Evolutionary conservation across 331 rosid species (phyloP).

Genomic region (Telfairia occidentalis): DNA sequence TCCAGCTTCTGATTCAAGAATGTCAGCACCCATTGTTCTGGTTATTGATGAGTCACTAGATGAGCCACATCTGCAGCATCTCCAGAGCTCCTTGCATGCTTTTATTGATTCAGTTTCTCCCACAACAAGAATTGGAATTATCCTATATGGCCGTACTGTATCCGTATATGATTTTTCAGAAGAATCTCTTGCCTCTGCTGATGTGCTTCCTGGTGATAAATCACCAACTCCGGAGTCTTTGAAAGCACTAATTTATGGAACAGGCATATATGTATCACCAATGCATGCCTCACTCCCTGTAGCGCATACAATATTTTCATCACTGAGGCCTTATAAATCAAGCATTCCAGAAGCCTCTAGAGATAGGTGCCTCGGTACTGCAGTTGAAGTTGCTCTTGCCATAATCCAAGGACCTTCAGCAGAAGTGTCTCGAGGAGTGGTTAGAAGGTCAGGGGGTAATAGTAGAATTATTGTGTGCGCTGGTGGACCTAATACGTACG

Average conservation of each 20-base stretch:
- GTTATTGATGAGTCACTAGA: constrained; percentile 90
- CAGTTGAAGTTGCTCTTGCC: constrained; percentile 96
- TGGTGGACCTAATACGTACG: constrained; percentile 90
- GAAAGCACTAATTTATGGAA: constrained; percentile 78
- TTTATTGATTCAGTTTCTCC: constrained; percentile 84
- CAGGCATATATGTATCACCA: constrained; percentile 84
- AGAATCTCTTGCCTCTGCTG: constrained; percentile 86
- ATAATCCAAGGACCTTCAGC: constrained; percentile 92
- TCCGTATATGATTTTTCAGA: constrained; percentile 86
- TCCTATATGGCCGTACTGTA: constrained; percentile 79
- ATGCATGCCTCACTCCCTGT: constrained; percentile 89
- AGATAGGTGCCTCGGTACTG: constrained; percentile 91
- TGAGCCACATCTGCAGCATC: constrained; percentile 77
- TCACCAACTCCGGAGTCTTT: constrained; percentile 64
- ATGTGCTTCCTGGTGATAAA: constrained; percentile 89
- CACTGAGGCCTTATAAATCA: constrained; percentile 69
- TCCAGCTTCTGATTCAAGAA: constrained; percentile 94
- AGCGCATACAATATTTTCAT: constrained; percentile 86
- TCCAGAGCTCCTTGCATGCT: constrained; percentile 93
- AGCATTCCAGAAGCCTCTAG: constrained; percentile 77
- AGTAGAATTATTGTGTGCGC: constrained; percentile 89
- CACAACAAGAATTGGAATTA: constrained; percentile 76
- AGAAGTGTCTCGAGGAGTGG: constrained; percentile 79
- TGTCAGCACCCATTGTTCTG: constrained; percentile 78
- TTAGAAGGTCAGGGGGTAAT: constrained; percentile 77